Evolutionary conservation across 106 monocot genomes (phyloP).

Genomic region (Dendrobium catenatum): DNA sequence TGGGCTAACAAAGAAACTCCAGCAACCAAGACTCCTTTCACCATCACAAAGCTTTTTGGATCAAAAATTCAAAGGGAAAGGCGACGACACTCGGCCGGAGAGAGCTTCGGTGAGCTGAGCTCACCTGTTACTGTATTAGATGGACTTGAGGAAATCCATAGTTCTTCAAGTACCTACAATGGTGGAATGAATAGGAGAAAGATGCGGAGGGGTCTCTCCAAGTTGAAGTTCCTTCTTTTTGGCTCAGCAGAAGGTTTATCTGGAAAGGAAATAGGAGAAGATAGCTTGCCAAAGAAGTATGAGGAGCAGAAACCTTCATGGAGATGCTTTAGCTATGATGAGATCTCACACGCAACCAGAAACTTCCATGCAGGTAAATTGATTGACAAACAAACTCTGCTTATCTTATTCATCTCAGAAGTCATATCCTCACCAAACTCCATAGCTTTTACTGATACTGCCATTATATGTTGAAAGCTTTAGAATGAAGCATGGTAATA

Average conservation of each 20-base stretch:
- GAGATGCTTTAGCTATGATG: conserved; percentile 59
- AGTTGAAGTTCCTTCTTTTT: conserved; percentile 29
- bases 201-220: conserved; percentile 35
- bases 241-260: conserved; percentile 3
- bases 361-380: conserved; percentile 46
- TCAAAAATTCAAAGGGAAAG: conserved; percentile 18
- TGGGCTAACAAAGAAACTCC: no score
- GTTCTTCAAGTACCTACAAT: conserved; percentile 17
- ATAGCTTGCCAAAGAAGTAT: conserved; percentile 1
- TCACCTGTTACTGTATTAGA: conserved; percentile 42
- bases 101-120: conserved; percentile 25
- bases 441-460: not conserved
- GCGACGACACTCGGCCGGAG: conserved; percentile 5
- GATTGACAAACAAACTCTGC: not conserved
- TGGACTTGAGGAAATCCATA: conserved; percentile 5
- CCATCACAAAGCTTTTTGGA: not conserved
- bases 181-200: not conserved
- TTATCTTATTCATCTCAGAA: no score
- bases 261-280: conserved; percentile 19
- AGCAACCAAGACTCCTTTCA: no score
- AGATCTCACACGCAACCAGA: conserved; percentile 46
- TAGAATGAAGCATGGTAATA: not conserved
- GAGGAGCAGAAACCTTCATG: conserved; percentile 40
- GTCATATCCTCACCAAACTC: not conserved
- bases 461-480: not conserved